These are phyloP conservation scores for Kodamaea lidongshanica DNA, from an alignment of 805 yeast species.

Conservation along the genomic window DNA sequence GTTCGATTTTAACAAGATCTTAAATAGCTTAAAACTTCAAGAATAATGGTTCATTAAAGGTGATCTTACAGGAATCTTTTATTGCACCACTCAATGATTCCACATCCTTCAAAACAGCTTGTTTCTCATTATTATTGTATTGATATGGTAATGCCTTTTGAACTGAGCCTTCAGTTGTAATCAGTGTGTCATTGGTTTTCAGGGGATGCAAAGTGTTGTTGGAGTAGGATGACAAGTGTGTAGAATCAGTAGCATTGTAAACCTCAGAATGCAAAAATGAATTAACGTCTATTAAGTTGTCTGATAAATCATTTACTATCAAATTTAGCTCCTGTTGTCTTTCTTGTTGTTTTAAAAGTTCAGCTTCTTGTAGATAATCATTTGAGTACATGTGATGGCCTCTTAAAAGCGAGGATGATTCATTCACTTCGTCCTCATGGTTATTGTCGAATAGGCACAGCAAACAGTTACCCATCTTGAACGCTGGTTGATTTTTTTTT, in stretches of 20 bases:
- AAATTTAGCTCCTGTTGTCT: constrained; percentile 43
- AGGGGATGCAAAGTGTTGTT: constrained; percentile 6
- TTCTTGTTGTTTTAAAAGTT: constrained; percentile 33
- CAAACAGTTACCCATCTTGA: constrained; percentile 42
- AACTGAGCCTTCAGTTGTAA: constrained; percentile 4
- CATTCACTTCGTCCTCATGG: constrained; percentile 34
- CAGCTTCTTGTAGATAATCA: constrained; percentile 31
- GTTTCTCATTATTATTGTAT: constrained; percentile 9
- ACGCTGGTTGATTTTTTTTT: no score
- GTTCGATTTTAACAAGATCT: no score
- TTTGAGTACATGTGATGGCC: constrained; percentile 23
- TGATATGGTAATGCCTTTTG: constrained; percentile 10
- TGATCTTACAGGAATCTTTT: constrained; percentile 11
- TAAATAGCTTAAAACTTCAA: constrained; percentile 11
- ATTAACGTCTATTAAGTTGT: constrained; percentile 12
- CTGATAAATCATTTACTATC: constrained; percentile 37
- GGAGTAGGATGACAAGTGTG: no score
- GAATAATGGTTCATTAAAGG: constrained; percentile 9
- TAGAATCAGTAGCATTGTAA: constrained; percentile 1
- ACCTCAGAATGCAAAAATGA: constrained; percentile 11
- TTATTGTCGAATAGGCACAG: constrained; percentile 37
- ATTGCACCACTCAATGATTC: constrained; percentile 7
- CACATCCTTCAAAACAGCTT: constrained; percentile 6
- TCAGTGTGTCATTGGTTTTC: constrained; percentile 7
- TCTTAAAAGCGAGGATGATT: constrained; percentile 32